phyloP scores from a whole-genome alignment of 1,284 basidiomycete genomes.

The Cronartium quercuum region DNA sequence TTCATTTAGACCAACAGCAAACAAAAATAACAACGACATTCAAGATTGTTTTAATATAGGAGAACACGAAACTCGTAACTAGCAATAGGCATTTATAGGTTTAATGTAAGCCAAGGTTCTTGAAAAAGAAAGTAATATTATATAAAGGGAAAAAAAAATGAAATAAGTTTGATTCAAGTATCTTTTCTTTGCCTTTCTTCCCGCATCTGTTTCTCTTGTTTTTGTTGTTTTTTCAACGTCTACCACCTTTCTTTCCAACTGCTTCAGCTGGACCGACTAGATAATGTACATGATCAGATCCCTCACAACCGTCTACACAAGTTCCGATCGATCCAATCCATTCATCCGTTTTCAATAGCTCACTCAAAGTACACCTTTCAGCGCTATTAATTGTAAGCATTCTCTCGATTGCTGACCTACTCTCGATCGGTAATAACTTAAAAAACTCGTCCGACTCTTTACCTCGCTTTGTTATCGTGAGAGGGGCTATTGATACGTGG shows the following conservation, averaged over 20 bases:
- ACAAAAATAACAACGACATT: too few relatives aligned
- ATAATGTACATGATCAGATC: slow-evolving; percentile 6
- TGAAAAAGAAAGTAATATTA: too few relatives aligned
- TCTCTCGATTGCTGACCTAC: slow-evolving; percentile 71
- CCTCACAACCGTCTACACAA: not conserved
- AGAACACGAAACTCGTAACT: too few relatives aligned
- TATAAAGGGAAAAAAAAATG: too few relatives aligned
- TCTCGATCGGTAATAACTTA: not conserved
- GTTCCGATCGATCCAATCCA: slow-evolving; percentile 19
- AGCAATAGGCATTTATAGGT: too few relatives aligned
- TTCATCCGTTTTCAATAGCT: slow-evolving; percentile 63
- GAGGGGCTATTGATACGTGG: slow-evolving; percentile 3
- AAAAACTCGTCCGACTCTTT: not conserved
- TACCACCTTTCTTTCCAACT: not conserved
- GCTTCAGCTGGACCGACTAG: not conserved
- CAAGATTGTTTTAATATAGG: too few relatives aligned
- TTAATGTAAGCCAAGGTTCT: too few relatives aligned
- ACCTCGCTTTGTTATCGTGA: not conserved
- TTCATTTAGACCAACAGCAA: too few relatives aligned
- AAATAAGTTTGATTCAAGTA: too few relatives aligned
- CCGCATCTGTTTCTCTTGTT: too few relatives aligned
- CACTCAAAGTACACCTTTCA: slow-evolving; percentile 85
- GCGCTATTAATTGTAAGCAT: slow-evolving; percentile 90
- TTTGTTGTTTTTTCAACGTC: too few relatives aligned
- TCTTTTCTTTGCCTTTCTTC: too few relatives aligned